Conservation (phyloP, 805 yeast species). For the Pichia cabralensis region DNA sequence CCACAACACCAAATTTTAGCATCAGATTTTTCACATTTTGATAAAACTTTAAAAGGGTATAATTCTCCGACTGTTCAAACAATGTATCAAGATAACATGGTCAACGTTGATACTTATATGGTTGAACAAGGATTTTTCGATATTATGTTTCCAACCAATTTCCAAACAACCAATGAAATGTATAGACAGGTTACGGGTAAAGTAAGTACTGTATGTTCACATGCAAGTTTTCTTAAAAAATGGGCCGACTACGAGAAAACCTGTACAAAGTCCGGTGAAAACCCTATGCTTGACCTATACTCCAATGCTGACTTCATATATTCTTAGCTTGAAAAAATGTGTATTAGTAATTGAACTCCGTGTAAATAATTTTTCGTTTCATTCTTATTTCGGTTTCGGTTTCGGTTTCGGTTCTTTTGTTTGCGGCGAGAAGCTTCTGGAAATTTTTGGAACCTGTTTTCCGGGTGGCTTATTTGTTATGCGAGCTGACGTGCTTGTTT, state of each 20-base stretch:
- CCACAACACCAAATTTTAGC: constrained; percentile 69
- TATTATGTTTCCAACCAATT: constrained; percentile 80
- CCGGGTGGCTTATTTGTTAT: too few relatives aligned
- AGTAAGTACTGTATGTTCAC: constrained; percentile 42
- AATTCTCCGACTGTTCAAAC: constrained; percentile 78
- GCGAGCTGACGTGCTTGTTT: too few relatives aligned
- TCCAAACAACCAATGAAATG: constrained; percentile 47
- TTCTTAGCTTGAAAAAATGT: constrained; percentile 24
- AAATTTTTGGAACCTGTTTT: too few relatives aligned
- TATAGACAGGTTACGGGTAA: constrained; percentile 59
- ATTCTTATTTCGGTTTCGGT: too few relatives aligned
- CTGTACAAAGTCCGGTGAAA: constrained; percentile 67
- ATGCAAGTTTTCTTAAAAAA: constrained; percentile 50
- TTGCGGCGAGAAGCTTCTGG: too few relatives aligned
- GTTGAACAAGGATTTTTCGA: constrained; percentile 81
- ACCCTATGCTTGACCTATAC: constrained; percentile 74
- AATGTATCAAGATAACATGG: constrained; percentile 53
- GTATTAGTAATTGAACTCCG: not conserved
- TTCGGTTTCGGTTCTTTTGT: too few relatives aligned
- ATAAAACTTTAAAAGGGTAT: constrained; percentile 45
- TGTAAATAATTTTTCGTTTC: too few relatives aligned
- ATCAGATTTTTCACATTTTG: constrained; percentile 54
- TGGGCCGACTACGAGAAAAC: constrained; percentile 69
- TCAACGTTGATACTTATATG: constrained; percentile 66
- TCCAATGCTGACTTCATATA: constrained; percentile 62